Evolutionary conservation across 2,329 filamentous ascomycete genomes (phyloP).

Genomic region (Penicillium sp.): DNA sequence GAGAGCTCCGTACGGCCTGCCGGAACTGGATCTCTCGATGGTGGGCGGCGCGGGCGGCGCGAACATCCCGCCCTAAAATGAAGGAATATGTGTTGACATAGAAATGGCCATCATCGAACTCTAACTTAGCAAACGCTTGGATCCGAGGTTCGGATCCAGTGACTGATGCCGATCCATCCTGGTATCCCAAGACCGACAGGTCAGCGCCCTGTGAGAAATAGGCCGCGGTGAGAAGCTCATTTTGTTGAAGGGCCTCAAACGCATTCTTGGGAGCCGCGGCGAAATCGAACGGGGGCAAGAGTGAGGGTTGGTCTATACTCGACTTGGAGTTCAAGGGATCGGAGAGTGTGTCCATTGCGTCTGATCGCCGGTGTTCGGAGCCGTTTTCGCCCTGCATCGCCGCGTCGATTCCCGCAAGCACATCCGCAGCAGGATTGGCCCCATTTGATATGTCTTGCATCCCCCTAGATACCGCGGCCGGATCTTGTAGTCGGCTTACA

Average conservation of each 20-base stretch:
- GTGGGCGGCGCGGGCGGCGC: conserved; percentile 49
- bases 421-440: conserved; percentile 18
- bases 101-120: conserved; percentile 64
- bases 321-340: conserved; percentile 36
- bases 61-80: conserved; percentile 60
- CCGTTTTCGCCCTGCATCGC: conserved; percentile 8
- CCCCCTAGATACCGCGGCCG: conserved; percentile 13
- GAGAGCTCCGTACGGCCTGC: conserved; percentile 40
- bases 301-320: conserved; percentile 30
- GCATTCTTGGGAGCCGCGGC: conserved; percentile 32
- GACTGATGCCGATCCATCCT: conserved; percentile 36
- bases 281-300: conserved; percentile 38
- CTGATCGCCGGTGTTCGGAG: conserved; percentile 15
- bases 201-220: conserved; percentile 39
- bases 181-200: conserved; percentile 37
- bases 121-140: conserved; percentile 61
- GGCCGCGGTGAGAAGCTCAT: conserved; percentile 40
- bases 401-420: conserved; percentile 15
- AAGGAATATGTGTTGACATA: conserved; percentile 64
- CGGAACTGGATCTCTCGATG: conserved; percentile 45
- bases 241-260: conserved; percentile 40
- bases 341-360: conserved; percentile 31
- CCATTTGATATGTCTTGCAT: conserved; percentile 19
- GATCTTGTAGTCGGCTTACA: conserved; percentile 11
- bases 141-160: conserved; percentile 47